Percentiles rank a stretch among this genome's conserved stretches.
phyloP scores from a whole-genome alignment of 2,329 filamentous ascomycete species.

The Penicillium vulpinum region DNA sequence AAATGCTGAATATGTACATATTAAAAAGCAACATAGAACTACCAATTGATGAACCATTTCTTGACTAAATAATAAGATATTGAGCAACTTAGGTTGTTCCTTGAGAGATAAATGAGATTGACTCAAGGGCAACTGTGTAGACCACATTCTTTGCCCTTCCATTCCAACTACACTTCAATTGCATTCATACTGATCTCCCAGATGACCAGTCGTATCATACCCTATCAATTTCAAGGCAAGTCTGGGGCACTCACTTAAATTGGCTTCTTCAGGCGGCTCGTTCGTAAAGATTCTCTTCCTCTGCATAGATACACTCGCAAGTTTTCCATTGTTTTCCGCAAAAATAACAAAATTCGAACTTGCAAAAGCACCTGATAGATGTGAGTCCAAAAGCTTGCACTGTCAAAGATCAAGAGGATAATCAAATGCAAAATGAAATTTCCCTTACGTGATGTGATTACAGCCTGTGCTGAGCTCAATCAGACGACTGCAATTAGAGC shows the following conservation, averaged over 20 bases:
- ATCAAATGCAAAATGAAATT: neutral
- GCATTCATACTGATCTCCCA: neutral
- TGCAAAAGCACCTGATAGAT: slow-evolving; percentile 1
- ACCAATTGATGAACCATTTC: neutral
- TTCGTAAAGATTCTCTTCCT: neutral
- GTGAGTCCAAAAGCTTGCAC: neutral
- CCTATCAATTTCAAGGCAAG: neutral
- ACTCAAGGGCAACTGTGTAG: neutral
- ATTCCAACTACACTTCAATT: neutral
- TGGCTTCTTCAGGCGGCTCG: neutral
- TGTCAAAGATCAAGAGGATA: neutral
- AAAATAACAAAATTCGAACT: slow-evolving; percentile 1
- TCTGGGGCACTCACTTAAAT: neutral
- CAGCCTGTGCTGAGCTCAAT: slow-evolving; percentile 4
- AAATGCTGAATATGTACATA: neutral
- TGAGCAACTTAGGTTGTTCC: neutral
- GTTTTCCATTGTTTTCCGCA: neutral
- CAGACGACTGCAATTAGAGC: slow-evolving; percentile 1
- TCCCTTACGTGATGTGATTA: slow-evolving; percentile 3
- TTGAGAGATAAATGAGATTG: neutral
- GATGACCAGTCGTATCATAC: neutral
- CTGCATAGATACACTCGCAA: neutral
- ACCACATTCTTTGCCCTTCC: neutral
- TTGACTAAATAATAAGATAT: neutral
- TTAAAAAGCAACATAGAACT: neutral